Evolutionary conservation across 345 rosid species (phyloP), one percentile per base, ranked within the genome.

Genomic region (Gossypium stocksii): DNA sequence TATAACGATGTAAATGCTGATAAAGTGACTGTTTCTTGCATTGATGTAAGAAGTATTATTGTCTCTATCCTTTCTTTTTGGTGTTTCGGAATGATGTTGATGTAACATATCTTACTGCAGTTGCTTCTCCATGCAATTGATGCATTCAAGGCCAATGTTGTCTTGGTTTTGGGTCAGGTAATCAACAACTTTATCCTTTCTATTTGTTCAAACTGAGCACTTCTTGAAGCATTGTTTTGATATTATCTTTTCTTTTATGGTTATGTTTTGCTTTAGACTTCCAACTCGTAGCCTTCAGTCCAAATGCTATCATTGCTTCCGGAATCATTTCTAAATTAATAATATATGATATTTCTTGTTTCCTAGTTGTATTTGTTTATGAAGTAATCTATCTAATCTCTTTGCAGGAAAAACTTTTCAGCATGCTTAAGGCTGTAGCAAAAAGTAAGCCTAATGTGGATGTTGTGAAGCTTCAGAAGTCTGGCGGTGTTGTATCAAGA

Each of bases 91-190:
- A 61, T 77, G 45, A 16, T 16, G 2, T 27, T 69, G 60, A 51
- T 51, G 59, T 10, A 17, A 13, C 19, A 4, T 69, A 16, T 51
- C 41, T 29, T 51, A 57, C 73, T 75, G 83, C 93, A 91, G 95
- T 77, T 95, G 85, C 86, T 95, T 72, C 94, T 86, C 38, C 97
- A 90, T 48, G 92, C 98, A 29, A 90, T 93, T 34, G 87, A 88
- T 77, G 80, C 90, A 71, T 91, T 95, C 83, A 91, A 80, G 53
- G 98, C 91, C 73, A 88, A 91, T 48, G 97, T 95, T 66, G 94
- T 95, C 75, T 81, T 93, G 83, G 99, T 91, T 71, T 79, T 95
- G 80, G 98, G 97, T 76, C 94, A 95, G 90, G 92, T 90, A 80
- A 57, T 70, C 23, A 44, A 63, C 34, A 43, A 53, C 2, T 2